Conservation (phyloP, 2,329 filamentous ascomycete species). For the Beauveria asiatica region DNA sequence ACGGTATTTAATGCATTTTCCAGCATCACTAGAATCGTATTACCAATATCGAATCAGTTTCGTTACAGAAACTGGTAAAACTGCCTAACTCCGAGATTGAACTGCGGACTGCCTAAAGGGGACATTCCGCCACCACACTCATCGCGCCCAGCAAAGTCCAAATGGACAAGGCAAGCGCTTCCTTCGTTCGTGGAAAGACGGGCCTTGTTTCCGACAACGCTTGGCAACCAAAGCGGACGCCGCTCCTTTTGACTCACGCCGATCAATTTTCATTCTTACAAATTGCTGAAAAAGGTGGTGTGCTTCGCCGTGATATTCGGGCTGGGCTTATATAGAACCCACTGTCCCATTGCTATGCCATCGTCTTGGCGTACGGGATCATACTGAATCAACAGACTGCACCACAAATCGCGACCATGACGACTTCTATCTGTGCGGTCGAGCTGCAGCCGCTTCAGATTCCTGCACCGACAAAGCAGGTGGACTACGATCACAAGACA, state of each 20-base stretch:
- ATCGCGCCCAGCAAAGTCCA: not conserved
- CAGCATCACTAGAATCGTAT: not conserved
- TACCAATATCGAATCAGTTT: not conserved
- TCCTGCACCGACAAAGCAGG: not conserved
- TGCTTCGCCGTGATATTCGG: too few species aligned
- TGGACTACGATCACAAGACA: not conserved
- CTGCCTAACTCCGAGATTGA: too few species aligned
- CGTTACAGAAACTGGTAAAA: too few species aligned
- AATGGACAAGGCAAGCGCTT: not conserved
- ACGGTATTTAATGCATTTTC: not conserved
- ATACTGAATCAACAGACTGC: not conserved
- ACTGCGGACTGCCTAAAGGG: constrained; percentile 8
- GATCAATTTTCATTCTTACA: not conserved
- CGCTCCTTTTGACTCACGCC: not conserved
- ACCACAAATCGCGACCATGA: not conserved
- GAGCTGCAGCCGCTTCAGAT: constrained; percentile 6
- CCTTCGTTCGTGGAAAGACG: not conserved
- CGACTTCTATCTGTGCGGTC: not conserved
- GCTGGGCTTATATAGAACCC: not conserved
- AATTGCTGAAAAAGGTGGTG: not conserved
- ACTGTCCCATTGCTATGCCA: not conserved
- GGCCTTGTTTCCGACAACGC: not conserved
- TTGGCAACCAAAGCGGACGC: not conserved
- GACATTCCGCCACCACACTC: not conserved
- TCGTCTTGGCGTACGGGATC: not conserved